phyloP scores from a whole-genome alignment of 441 rosid species.

The California macrophylla region DNA sequence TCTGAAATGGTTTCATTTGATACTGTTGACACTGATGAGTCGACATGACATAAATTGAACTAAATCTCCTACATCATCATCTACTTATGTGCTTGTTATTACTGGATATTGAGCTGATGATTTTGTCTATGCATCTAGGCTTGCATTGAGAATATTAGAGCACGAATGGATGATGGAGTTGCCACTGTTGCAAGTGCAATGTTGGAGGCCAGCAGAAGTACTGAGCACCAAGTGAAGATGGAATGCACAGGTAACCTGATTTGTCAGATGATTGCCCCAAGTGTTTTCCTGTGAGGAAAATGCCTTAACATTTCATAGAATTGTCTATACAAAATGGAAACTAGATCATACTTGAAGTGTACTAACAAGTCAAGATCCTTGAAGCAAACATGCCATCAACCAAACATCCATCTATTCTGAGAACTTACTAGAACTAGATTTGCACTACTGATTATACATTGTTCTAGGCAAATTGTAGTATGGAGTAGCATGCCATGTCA shows the following conservation, averaged over 20 bases:
- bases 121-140: slow-evolving; percentile 28
- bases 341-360: too few relatives aligned
- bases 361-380: too few relatives aligned
- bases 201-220: slow-evolving; percentile 56
- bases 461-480: neutral
- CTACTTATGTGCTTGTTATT: slow-evolving; percentile 7
- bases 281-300: too few relatives aligned
- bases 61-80: neutral
- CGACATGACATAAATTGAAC: neutral
- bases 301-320: too few relatives aligned
- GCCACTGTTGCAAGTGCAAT: slow-evolving; percentile 59
- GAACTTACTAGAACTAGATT: neutral
- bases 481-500: neutral
- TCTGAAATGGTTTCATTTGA: neutral
- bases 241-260: slow-evolving; percentile 47
- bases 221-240: slow-evolving; percentile 59
- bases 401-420: too few relatives aligned
- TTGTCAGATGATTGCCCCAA: slow-evolving; percentile 13
- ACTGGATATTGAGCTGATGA: neutral
- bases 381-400: too few relatives aligned
- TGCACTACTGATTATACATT: neutral
- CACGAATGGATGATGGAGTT: slow-evolving; percentile 53
- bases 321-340: too few relatives aligned
- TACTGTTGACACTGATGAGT: neutral
- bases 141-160: slow-evolving; percentile 61